Conservation (phyloP, 768 basidiomycete species). For the Podaxis pistillaris region DNA sequence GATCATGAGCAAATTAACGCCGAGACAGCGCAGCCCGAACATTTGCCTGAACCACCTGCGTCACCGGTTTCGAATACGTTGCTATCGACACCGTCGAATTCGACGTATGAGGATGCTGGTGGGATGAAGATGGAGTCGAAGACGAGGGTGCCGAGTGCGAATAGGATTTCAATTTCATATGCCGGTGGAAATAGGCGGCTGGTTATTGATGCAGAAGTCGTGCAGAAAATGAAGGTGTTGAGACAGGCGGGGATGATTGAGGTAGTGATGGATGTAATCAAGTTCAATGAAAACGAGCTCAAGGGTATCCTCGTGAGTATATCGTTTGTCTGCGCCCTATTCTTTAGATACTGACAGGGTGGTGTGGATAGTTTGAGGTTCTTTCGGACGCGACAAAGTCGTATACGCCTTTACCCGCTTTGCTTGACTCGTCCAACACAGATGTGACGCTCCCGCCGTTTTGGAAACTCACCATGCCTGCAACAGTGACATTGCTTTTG, state of each 20-base stretch:
- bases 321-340: constrained; percentile 7
- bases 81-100: constrained; percentile 37
- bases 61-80: constrained; percentile 55
- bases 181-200: constrained; percentile 85
- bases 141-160: constrained; percentile 61
- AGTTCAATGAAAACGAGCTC: constrained; percentile 52
- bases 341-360: constrained; percentile 16
- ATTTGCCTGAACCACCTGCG: constrained; percentile 58
- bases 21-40: constrained; percentile 35
- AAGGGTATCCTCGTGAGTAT: constrained; percentile 74
- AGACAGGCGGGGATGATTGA: constrained; percentile 86
- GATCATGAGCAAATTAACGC: constrained; percentile 15
- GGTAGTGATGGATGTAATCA: constrained; percentile 60
- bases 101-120: constrained; percentile 46
- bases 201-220: constrained; percentile 85
- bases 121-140: constrained; percentile 36
- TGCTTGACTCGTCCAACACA: constrained; percentile 33
- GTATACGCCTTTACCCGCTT: constrained; percentile 57
- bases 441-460: constrained; percentile 78
- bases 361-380: constrained; percentile 60
- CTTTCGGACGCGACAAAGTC: constrained; percentile 71
- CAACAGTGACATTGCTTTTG: constrained; percentile 62
- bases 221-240: constrained; percentile 77
- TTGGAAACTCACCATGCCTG: constrained; percentile 48
- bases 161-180: constrained; percentile 93